Conservation (phyloP, 805 yeast genomes). For the Starmerella apis region DNA sequence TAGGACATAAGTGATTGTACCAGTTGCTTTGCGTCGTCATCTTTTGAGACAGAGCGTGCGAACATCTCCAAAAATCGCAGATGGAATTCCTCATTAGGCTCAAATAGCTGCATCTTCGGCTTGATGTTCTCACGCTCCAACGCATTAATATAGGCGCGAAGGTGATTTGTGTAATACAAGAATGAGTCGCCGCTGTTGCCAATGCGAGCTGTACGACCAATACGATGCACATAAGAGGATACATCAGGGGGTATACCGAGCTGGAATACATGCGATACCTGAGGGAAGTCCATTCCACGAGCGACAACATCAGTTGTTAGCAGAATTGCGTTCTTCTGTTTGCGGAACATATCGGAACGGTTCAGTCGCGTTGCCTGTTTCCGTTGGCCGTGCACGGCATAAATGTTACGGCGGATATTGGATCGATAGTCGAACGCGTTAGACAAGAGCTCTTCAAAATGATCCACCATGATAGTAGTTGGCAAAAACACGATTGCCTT, state of each 20-base stretch:
- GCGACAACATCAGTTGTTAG: conserved; percentile 91
- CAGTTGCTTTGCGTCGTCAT: conserved; percentile 24
- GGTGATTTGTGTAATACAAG: conserved; percentile 47
- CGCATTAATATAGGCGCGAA: conserved; percentile 43
- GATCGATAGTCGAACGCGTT: conserved; percentile 12
- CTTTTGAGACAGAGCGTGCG: conserved; percentile 16
- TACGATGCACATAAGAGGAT: conserved; percentile 80
- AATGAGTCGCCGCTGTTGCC: conserved; percentile 68
- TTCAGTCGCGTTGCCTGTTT: conserved; percentile 58
- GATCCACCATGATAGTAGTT: conserved; percentile 58
- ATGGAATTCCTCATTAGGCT: conserved; percentile 21
- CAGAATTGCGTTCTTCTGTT: conserved; percentile 43
- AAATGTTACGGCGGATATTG: conserved; percentile 11
- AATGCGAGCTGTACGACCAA: conserved; percentile 94
- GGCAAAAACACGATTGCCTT: conserved; percentile 80
- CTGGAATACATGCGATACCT: conserved; percentile 76
- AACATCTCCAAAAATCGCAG: conserved; percentile 16
- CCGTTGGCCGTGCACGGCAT: conserved; percentile 58
- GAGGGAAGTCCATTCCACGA: conserved; percentile 91
- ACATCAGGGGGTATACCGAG: conserved; percentile 62
- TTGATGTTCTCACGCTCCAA: conserved; percentile 40
- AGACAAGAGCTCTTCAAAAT: conserved; percentile 39
- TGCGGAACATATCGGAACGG: conserved; percentile 46
- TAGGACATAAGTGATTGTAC: conserved; percentile 26
- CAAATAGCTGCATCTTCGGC: conserved; percentile 31